Conservation (phyloP, 768 basidiomycete species). For the Asterophora lycoperdoides region DNA sequence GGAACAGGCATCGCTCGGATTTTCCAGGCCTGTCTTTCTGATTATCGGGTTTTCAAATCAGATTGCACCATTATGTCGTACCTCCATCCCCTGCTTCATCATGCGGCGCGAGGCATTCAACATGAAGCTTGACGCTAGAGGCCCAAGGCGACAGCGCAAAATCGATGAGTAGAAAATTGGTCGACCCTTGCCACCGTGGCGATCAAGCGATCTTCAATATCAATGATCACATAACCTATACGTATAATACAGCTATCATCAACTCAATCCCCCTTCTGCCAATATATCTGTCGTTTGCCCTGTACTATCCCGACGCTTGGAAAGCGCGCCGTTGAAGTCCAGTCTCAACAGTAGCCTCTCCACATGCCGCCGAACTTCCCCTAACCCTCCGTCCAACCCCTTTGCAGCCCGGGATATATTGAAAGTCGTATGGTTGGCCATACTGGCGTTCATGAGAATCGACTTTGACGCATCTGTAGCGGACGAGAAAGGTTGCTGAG, state of each 20-base stretch:
- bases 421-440: constrained; percentile 50
- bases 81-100: constrained; percentile 13
- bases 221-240: no score
- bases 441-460: constrained; percentile 53
- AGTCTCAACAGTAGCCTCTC: constrained; percentile 78
- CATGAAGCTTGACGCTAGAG: no score
- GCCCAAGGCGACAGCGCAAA: not conserved
- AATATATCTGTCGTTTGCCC: constrained; percentile 33
- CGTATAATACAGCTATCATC: not conserved
- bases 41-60: constrained; percentile 17
- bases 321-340: constrained; percentile 81
- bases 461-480: constrained; percentile 73
- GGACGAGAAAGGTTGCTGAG: constrained; percentile 63
- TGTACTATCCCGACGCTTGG: constrained; percentile 36
- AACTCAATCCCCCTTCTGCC: constrained; percentile 36
- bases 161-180: constrained; percentile 1
- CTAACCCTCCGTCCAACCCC: constrained; percentile 50
- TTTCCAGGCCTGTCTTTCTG: constrained; percentile 26
- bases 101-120: constrained; percentile 6
- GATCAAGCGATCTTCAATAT: constrained; percentile 13
- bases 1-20: constrained; percentile 33
- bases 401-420: constrained; percentile 48
- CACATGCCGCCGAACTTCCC: constrained; percentile 71
- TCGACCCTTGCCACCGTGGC: constrained; percentile 10
- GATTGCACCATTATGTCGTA: constrained; percentile 15